Evolutionary conservation across 1,139 yeast genomes (phyloP), one percentile per base, ranked within the genome.

Genomic region (Waltiozyma sp.): DNA sequence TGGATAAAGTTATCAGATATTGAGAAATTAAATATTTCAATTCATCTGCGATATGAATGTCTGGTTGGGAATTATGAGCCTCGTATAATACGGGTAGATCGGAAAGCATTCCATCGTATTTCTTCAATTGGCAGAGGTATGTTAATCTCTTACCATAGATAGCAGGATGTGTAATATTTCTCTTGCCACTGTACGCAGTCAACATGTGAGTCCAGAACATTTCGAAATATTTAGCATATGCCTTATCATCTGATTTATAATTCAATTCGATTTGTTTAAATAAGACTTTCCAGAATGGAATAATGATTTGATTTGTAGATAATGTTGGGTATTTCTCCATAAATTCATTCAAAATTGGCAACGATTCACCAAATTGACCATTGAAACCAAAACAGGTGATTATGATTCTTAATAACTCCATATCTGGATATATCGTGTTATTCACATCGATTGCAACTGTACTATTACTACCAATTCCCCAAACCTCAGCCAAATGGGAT

Each of bases 401-500:
- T 4, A 55, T 39, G 15, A 40, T 33, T 18, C 40, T 40, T 4
- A 55, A 15, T 1, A 55, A 40, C 3, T 43, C 43, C 4, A 10
- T 4, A 31, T 47, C 49, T 19, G 59, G 59, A 37, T 53, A 54
- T 2, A 55, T 8, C 8, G 23, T 35, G 16, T 15, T 33, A 15
- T 15, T 33, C 19, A 8, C 10, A 4, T 15, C 11, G n/a, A 33
- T 10, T 4, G 13, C 19, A 19, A 37, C 43, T n/a, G n/a, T n/a
- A n/a, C n/a, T n/a, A 19, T 19, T 16, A 9, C 38, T 16, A 21
- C 33, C 34, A n/a, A 53, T 45, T 2, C 55, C 57, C 57, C 57
- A 53, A 0, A 50, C 44, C 35, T 44, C 37, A 6, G 39, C 19
- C 10, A 53, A 45, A 21, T 53, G 53, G 5, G 38, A 21, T 39